phyloP scores from a whole-genome alignment of 164 flowering plant species.

The Amborella trichopoda region DNA sequence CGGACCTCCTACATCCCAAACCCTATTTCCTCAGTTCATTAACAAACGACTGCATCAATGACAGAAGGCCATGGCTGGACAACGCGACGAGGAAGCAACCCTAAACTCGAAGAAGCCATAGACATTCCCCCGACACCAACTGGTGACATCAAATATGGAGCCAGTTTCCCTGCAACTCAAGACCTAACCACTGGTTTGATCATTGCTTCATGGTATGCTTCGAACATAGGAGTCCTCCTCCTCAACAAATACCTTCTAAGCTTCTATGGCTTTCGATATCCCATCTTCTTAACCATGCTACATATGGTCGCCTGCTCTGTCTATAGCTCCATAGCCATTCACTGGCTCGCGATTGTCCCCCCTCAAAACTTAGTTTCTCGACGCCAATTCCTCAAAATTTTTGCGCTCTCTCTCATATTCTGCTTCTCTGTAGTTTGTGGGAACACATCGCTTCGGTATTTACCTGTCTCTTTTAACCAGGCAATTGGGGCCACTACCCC shows the following conservation, averaged over 20 bases:
- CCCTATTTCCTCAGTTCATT: too few relatives aligned
- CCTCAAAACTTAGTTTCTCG: conserved; percentile 52
- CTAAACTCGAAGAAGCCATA: conserved; percentile 34
- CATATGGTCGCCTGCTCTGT: conserved; percentile 76
- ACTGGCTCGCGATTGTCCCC: conserved; percentile 52
- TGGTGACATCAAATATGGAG: conserved; percentile 27
- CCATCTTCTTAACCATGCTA: conserved; percentile 83
- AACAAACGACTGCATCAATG: conserved; percentile 19
- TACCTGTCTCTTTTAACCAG: conserved; percentile 87
- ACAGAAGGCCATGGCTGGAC: conserved; percentile 46
- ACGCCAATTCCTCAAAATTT: conserved; percentile 64
- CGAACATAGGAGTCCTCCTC: conserved; percentile 84
- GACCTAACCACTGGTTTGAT: conserved; percentile 35
- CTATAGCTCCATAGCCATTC: conserved; percentile 51
- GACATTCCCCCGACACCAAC: conserved; percentile 79
- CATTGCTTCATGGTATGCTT: conserved; percentile 72
- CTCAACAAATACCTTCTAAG: conserved; percentile 86
- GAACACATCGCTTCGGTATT: conserved; percentile 69
- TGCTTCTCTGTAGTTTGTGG: conserved; percentile 95
- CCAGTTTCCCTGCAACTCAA: conserved; percentile 9
- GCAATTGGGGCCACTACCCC: conserved; percentile 96
- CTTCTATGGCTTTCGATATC: conserved; percentile 73
- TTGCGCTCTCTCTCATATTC: conserved; percentile 53
- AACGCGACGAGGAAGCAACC: conserved; percentile 62
- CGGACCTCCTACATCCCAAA: too few relatives aligned